These are phyloP conservation scores for Onygenales sp. DNA, from an alignment of 2,329 filamentous ascomycete species.

Conservation along the genomic window DNA sequence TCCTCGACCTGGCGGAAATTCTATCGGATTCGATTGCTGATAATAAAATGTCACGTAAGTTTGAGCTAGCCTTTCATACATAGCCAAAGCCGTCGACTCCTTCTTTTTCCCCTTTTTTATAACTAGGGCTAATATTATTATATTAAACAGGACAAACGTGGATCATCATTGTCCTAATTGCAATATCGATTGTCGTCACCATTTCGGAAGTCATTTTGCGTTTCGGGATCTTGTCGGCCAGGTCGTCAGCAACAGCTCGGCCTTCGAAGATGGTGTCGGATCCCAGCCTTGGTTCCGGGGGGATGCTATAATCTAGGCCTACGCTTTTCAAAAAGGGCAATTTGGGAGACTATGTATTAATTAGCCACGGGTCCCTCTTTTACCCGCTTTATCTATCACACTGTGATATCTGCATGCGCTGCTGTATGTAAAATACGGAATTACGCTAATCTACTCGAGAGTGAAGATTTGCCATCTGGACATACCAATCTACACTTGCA, in stretches of 20 bases:
- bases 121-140: neutral
- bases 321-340: no score
- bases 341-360: neutral
- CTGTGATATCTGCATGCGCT: no score
- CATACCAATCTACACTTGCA: neutral
- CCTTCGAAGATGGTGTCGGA: constrained; percentile 2
- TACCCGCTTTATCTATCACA: no score
- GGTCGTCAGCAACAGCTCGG: neutral
- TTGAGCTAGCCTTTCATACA: neutral
- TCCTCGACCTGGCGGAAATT: constrained; percentile 92
- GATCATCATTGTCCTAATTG: constrained; percentile 93
- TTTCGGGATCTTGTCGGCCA: constrained; percentile 58
- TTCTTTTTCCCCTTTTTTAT: neutral
- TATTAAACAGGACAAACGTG: constrained; percentile 62
- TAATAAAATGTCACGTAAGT: constrained; percentile 74
- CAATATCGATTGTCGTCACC: constrained; percentile 84
- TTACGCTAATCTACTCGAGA: no score
- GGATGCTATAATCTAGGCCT: neutral
- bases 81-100: neutral
- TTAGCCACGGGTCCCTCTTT: neutral
- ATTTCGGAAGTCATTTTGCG: constrained; percentile 79
- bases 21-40: constrained; percentile 86
- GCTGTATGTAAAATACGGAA: no score
- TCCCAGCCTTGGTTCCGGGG: neutral
- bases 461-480: no score